phyloP scores from a whole-genome alignment of 495 filamentous ascomycete genomes.

The Penicillium cinerascens region DNA sequence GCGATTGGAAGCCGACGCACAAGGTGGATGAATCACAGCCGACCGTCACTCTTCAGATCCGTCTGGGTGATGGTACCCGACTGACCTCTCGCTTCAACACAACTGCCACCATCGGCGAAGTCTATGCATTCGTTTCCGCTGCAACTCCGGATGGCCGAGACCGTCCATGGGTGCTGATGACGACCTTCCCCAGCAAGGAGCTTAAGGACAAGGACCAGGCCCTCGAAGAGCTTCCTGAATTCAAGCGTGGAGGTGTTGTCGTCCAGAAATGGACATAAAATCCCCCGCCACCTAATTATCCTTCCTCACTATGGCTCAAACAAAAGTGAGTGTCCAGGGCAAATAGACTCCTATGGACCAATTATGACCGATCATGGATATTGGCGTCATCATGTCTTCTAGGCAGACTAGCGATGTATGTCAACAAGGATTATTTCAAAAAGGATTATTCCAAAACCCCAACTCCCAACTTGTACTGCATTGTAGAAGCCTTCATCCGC shows the following conservation, averaged over 20 bases:
- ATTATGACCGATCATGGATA: not conserved
- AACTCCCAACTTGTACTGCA: not conserved
- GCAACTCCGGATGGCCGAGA: conserved; percentile 56
- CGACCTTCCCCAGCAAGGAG: conserved; percentile 95
- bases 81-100: conserved; percentile 88
- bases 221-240: conserved; percentile 75
- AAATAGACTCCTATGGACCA: not conserved
- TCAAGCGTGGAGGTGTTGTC: conserved; percentile 77
- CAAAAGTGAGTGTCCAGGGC: conserved; percentile 5
- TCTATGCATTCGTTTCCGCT: conserved; percentile 78
- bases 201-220: conserved; percentile 66
- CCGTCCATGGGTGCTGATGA: conserved; percentile 79
- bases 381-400: not conserved
- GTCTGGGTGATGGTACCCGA: conserved; percentile 85
- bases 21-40: conserved; percentile 74
- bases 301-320: not conserved
- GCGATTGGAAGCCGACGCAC: conserved; percentile 38
- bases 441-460: not conserved
- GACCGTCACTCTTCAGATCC: conserved; percentile 75
- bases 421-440: not conserved
- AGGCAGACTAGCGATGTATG: not conserved
- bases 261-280: conserved; percentile 83
- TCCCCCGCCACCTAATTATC: not conserved
- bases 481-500: conserved; percentile 1
- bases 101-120: conserved; percentile 82